Conservation (phyloP, 1,284 basidiomycete species). For the Xerocomus minutiporus region DNA sequence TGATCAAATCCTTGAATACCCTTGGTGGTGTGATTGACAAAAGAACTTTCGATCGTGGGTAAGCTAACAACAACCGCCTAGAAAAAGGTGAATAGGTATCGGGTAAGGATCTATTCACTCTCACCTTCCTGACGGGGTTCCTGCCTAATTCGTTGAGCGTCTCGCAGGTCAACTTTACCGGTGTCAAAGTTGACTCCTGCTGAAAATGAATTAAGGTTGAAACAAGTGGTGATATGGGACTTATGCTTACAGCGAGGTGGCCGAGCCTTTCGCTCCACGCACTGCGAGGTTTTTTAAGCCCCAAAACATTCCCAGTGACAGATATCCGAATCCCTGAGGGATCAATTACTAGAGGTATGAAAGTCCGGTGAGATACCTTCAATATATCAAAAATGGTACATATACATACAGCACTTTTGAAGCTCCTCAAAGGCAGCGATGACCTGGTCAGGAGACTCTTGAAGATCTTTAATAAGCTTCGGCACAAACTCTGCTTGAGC, state of each 20-base stretch:
- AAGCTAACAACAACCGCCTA: conserved; percentile 85
- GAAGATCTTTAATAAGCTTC: conserved; percentile 66
- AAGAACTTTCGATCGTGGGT: conserved; percentile 93
- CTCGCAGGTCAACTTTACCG: conserved; percentile 65
- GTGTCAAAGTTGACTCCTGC: conserved; percentile 55
- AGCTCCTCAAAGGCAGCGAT: conserved; percentile 74
- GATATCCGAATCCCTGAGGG: conserved; percentile 83
- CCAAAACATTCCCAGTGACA: conserved; percentile 81
- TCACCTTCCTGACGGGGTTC: conserved; percentile 70
- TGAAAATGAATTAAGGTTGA: neutral
- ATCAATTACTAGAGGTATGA: conserved; percentile 56
- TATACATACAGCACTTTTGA: conserved; percentile 57
- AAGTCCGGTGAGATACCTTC: conserved; percentile 1
- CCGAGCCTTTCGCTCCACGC: conserved; percentile 71
- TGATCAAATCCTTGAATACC: conserved; percentile 78
- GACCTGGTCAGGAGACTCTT: conserved; percentile 70
- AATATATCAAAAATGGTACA: neutral
- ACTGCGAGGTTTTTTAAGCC: conserved; percentile 67
- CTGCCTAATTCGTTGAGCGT: conserved; percentile 76
- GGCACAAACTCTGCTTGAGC: conserved; percentile 80
- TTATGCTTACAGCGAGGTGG: conserved; percentile 44
- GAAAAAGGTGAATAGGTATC: conserved; percentile 6
- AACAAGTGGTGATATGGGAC: neutral
- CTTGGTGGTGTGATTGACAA: conserved; percentile 76
- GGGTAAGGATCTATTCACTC: neutral